Conservation (phyloP, 1,284 basidiomycete species). For the Polyporus tsugae region DNA sequence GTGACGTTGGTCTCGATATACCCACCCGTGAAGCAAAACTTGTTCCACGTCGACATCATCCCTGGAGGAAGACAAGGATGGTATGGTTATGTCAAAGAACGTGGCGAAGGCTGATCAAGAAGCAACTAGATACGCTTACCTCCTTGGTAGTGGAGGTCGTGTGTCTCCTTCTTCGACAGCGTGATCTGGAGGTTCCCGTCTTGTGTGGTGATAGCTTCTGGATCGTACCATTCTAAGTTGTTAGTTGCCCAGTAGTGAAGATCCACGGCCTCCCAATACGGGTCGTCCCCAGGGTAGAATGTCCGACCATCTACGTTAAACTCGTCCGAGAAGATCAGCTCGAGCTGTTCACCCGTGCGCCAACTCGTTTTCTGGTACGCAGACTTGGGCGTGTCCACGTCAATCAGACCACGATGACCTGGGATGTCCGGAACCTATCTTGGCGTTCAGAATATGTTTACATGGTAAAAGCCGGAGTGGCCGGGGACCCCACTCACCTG, state of each 20-base stretch:
- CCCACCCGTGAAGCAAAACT: slow-evolving; percentile 72
- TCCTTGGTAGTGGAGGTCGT: slow-evolving; percentile 66
- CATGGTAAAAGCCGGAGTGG: slow-evolving; percentile 4
- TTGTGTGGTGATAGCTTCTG: slow-evolving; percentile 68
- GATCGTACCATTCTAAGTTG: slow-evolving; percentile 69
- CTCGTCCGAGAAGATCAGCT: slow-evolving; percentile 75
- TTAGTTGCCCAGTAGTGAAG: slow-evolving; percentile 74
- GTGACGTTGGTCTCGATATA: slow-evolving; percentile 51
- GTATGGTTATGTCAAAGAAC: background rate
- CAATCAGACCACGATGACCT: slow-evolving; percentile 55
- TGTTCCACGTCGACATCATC: slow-evolving; percentile 56
- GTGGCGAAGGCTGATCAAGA: slow-evolving; percentile 18
- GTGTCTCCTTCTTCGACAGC: slow-evolving; percentile 52
- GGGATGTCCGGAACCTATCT: slow-evolving; percentile 43
- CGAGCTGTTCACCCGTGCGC: slow-evolving; percentile 49
- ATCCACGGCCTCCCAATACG: slow-evolving; percentile 75
- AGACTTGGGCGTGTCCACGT: slow-evolving; percentile 56
- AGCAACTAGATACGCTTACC: slow-evolving; percentile 36
- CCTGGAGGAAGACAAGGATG: slow-evolving; percentile 32
- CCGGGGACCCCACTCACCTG: slow-evolving; percentile 42
- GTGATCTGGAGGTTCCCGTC: slow-evolving; percentile 72
- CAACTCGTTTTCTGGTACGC: slow-evolving; percentile 52
- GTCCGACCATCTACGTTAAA: slow-evolving; percentile 69
- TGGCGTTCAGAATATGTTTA: background rate
- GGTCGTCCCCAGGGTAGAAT: slow-evolving; percentile 61